phyloP scores from a whole-genome alignment of 225 moss, liverwort and hornwort species.

The Polytrichum formosum region DNA sequence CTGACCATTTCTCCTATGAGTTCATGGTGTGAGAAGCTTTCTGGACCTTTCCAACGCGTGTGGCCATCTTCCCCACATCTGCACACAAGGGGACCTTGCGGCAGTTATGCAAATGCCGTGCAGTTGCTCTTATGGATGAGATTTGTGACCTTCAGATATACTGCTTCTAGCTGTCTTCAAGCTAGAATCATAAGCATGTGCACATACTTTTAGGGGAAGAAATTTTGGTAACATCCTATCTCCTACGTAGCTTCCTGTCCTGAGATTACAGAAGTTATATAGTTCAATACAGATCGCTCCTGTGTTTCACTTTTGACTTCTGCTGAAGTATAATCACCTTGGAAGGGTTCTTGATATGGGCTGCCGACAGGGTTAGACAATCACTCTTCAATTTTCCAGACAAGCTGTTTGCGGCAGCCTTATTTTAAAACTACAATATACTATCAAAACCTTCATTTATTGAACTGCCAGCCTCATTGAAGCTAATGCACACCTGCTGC shows the following conservation, averaged over 20 bases:
- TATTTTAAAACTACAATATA: too few species aligned
- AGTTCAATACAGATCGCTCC: too few species aligned
- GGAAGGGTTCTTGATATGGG: too few species aligned
- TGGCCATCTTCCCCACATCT: conserved; percentile 20
- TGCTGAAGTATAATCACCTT: too few species aligned
- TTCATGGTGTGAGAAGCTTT: conserved; percentile 38
- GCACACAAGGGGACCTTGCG: conserved; percentile 30
- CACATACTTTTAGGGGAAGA: conserved; percentile 35
- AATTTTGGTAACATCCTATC: conserved; percentile 43
- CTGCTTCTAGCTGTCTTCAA: conserved; percentile 4
- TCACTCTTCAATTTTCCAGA: too few species aligned
- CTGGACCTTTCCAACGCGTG: conserved; percentile 18
- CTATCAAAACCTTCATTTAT: too few species aligned
- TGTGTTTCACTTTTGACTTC: too few species aligned
- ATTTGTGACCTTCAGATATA: conserved; percentile 14
- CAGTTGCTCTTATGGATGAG: conserved; percentile 18
- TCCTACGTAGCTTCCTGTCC: conserved; percentile 25
- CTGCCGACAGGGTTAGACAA: too few species aligned
- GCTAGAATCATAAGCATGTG: conserved; percentile 9
- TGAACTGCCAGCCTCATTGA: too few species aligned
- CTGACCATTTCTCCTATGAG: conserved; percentile 49
- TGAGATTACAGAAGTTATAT: too few species aligned
- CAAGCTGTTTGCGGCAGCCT: too few species aligned
- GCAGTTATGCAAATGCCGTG: conserved; percentile 41
- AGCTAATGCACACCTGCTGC: too few species aligned